Conservation (phyloP, 371 early-diverging fungal genomes). For the Phascolomyces articulosus region DNA sequence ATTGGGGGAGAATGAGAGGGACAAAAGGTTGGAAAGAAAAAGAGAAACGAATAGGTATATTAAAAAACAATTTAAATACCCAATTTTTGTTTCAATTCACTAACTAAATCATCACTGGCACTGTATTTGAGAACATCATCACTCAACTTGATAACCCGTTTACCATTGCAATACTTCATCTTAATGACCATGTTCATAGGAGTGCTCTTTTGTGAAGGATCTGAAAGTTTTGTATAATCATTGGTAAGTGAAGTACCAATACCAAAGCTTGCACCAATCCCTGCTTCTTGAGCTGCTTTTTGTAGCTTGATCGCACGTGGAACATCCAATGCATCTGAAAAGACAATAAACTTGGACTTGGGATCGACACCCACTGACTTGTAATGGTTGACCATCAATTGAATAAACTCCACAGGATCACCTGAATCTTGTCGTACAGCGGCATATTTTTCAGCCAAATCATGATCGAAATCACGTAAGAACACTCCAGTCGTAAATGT, state of each 20-base stretch:
- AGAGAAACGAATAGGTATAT: no score
- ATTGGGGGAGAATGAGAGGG: no score
- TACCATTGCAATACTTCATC: slow-evolving; percentile 60
- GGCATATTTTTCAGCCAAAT: slow-evolving; percentile 53
- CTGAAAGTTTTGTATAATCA: slow-evolving; percentile 54
- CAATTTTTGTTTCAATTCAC: slow-evolving; percentile 43
- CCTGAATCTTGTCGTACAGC: slow-evolving; percentile 84
- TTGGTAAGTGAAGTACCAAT: slow-evolving; percentile 82
- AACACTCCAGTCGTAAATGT: slow-evolving; percentile 74
- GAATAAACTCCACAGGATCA: slow-evolving; percentile 59
- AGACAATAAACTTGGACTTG: slow-evolving; percentile 65
- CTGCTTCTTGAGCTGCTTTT: slow-evolving; percentile 41
- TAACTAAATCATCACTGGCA: slow-evolving; percentile 57
- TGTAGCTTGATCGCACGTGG: slow-evolving; percentile 57
- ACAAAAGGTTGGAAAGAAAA: no score
- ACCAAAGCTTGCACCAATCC: slow-evolving; percentile 70
- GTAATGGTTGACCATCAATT: slow-evolving; percentile 61
- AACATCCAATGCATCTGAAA: slow-evolving; percentile 71
- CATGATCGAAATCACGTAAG: slow-evolving; percentile 59
- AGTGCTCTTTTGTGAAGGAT: slow-evolving; percentile 40
- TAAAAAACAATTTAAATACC: no score
- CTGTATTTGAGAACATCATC: slow-evolving; percentile 71
- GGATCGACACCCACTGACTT: slow-evolving; percentile 60
- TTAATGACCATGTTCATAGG: slow-evolving; percentile 83
- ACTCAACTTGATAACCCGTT: slow-evolving; percentile 73